A percentile compares a stretch with the other conserved stretches of the same genome.
These are phyloP conservation scores for Balansia obtecta DNA, from an alignment of 2,329 filamentous ascomycete genomes.

Conservation along the genomic window DNA sequence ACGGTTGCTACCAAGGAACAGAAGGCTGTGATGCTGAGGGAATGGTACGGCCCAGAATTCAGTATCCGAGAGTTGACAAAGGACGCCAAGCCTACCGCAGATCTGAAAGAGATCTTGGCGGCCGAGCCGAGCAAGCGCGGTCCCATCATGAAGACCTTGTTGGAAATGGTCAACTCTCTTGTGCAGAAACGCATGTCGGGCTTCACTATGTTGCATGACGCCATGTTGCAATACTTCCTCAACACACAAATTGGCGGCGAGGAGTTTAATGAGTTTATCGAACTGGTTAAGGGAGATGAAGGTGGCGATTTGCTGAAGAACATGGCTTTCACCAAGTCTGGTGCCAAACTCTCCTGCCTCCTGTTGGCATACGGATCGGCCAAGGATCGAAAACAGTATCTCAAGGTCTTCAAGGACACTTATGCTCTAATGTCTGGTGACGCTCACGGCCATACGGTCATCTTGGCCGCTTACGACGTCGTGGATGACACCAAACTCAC, in stretches of 20 bases:
- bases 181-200: conserved; percentile 94
- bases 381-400: conserved; percentile 83
- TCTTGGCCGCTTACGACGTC: conserved; percentile 79
- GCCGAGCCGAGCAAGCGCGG: conserved; percentile 73
- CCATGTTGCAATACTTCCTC: conserved; percentile 92
- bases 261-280: conserved; percentile 77
- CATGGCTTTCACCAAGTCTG: conserved; percentile 87
- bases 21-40: conserved; percentile 71
- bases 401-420: conserved; percentile 84
- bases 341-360: conserved; percentile 68
- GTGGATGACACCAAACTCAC: conserved; percentile 89
- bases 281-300: conserved; percentile 84
- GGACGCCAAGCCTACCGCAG: conserved; percentile 45
- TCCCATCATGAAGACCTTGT: conserved; percentile 74
- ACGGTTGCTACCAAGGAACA: conserved; percentile 76
- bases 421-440: conserved; percentile 78
- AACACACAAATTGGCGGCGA: conserved; percentile 65
- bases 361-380: conserved; percentile 74
- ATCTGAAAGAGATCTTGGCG: conserved; percentile 64
- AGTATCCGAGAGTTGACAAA: conserved; percentile 56
- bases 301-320: conserved; percentile 87
- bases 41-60: conserved; percentile 96
- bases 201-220: conserved; percentile 96
- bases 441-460: conserved; percentile 61
- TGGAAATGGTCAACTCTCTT: conserved; percentile 79